Conservation (phyloP, 495 filamentous ascomycete species). For the Penicillium robsamsonii region DNA sequence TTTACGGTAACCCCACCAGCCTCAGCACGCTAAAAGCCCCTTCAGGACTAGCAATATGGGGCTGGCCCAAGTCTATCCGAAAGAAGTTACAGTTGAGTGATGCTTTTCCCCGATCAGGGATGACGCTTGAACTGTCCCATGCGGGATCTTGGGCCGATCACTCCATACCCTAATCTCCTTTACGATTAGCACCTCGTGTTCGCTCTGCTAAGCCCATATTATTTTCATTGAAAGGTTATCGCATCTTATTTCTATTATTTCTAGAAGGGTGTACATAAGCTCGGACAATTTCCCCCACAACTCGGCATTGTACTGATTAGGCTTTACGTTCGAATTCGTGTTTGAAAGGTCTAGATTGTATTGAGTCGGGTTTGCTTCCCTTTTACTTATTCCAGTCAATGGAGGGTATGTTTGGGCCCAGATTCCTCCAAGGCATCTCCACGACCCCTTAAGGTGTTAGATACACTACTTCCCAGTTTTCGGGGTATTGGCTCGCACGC, state of each 20-base stretch:
- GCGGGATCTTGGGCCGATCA: not conserved
- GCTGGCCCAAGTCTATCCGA: not conserved
- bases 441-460: not conserved
- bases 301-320: not conserved
- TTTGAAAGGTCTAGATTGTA: not conserved
- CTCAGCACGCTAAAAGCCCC: not conserved
- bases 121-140: conserved; percentile 7
- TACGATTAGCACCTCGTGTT: not conserved
- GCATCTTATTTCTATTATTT: not conserved
- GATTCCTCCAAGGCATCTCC: not conserved
- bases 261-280: not conserved
- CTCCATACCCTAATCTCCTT: not conserved
- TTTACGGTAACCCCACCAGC: not conserved
- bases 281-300: not conserved
- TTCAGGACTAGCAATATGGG: not conserved
- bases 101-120: conserved; percentile 24
- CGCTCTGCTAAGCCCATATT: not conserved
- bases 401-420: not conserved
- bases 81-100: conserved; percentile 8
- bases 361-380: not conserved
- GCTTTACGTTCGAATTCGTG: not conserved
- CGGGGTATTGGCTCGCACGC: not conserved
- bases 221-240: not conserved
- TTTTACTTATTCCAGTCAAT: not conserved
- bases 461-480: too few species aligned